These are phyloP conservation scores for Pholiota microspora DNA, from an alignment of 768 basidiomycete genomes.

Conservation along the genomic window DNA sequence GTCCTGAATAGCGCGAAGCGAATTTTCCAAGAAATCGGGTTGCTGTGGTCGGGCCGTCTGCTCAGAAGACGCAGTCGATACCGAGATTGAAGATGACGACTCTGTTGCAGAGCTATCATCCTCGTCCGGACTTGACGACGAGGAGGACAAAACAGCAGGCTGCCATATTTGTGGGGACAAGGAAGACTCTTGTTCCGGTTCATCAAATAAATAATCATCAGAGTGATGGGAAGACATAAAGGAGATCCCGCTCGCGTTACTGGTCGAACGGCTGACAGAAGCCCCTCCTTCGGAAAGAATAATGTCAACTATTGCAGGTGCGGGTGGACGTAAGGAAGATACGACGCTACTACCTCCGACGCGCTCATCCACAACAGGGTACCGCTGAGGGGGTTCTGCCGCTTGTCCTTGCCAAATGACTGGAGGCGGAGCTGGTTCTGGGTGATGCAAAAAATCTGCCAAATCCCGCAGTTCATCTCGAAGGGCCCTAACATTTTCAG, in stretches of 20 bases:
- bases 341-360: slow-evolving; percentile 42
- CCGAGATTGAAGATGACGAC: neutral
- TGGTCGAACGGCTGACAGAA: slow-evolving; percentile 35
- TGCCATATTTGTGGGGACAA: neutral
- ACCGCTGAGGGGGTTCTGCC: slow-evolving; percentile 6
- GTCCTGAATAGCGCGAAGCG: slow-evolving; percentile 57
- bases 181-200: slow-evolving; percentile 15
- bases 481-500: slow-evolving; percentile 67
- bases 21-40: slow-evolving; percentile 32
- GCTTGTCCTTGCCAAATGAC: slow-evolving; percentile 5
- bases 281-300: slow-evolving; percentile 24
- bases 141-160: slow-evolving; percentile 1
- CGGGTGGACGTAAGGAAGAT: slow-evolving; percentile 29
- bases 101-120: slow-evolving; percentile 14
- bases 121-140: slow-evolving; percentile 14
- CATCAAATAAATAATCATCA: slow-evolving; percentile 55
- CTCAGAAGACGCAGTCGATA: slow-evolving; percentile 14
- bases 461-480: slow-evolving; percentile 68
- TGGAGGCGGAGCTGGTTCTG: slow-evolving; percentile 28
- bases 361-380: slow-evolving; percentile 34
- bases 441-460: slow-evolving; percentile 51
- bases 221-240: slow-evolving; percentile 67
- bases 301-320: slow-evolving; percentile 10
- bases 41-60: slow-evolving; percentile 36
- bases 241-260: slow-evolving; percentile 40